These are phyloP conservation scores for Solanum chiquidenum DNA, from an alignment of 257 asterid genomes.

Conservation along the genomic window DNA sequence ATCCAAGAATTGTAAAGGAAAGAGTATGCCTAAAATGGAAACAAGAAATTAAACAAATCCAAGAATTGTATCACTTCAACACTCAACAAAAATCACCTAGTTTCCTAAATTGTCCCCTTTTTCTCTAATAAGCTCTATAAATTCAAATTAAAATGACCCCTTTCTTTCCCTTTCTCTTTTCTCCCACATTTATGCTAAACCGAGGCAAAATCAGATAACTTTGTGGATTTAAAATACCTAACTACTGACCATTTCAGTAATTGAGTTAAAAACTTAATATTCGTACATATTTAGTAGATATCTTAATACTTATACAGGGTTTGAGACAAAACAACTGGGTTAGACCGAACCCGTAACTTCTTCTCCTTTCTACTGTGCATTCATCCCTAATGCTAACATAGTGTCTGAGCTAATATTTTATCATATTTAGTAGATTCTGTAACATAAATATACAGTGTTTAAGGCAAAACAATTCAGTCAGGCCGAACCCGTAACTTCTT, in stretches of 20 bases:
- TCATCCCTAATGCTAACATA: neutral
- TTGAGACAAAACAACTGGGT: neutral
- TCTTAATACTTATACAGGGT: neutral
- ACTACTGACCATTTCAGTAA: neutral
- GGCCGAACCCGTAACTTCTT: neutral
- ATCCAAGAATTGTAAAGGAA: neutral
- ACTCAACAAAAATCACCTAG: neutral
- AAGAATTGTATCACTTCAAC: neutral
- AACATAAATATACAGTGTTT: neutral
- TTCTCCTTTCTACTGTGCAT: neutral
- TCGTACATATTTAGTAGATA: neutral
- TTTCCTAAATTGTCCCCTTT: neutral
- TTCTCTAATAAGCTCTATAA: neutral
- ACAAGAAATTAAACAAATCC: neutral
- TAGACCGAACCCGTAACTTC: neutral
- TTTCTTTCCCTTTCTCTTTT: neutral
- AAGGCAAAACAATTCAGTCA: neutral
- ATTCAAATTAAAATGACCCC: neutral
- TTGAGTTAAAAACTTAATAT: neutral
- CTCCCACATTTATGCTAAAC: neutral
- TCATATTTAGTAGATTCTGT: neutral
- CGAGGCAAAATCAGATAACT: neutral
- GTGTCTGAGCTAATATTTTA: neutral
- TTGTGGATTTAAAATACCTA: neutral
- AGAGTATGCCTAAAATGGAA: neutral